Percentiles rank a stretch among this genome's conserved stretches.
phyloP scores from a whole-genome alignment of 352 stramenopile genomes.

The Globisporangium cederbergense region DNA sequence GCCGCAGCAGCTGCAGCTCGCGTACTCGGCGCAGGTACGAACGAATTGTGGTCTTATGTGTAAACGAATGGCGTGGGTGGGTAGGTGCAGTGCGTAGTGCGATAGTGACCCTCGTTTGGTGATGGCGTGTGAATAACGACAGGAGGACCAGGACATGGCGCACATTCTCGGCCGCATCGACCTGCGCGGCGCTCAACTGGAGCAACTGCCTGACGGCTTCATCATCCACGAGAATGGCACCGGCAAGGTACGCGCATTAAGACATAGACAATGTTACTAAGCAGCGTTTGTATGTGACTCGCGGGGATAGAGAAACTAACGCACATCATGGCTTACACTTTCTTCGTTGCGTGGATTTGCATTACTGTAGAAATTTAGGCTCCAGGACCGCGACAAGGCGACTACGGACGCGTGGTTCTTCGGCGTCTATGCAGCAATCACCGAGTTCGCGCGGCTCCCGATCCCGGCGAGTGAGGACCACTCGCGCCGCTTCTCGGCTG shows the following conservation, averaged over 20 bases:
- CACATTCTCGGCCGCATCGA: constrained; percentile 57
- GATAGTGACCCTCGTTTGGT: background rate
- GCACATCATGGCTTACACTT: background rate
- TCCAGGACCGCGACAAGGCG: constrained; percentile 74
- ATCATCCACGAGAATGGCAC: constrained; percentile 56
- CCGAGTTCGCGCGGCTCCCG: constrained; percentile 46
- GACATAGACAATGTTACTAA: background rate
- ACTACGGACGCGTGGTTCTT: constrained; percentile 81
- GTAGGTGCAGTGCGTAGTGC: background rate
- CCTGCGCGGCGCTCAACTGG: constrained; percentile 55
- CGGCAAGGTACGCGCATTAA: constrained; percentile 33
- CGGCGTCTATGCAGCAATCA: constrained; percentile 70
- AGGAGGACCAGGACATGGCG: constrained; percentile 73
- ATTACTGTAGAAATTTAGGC: constrained; percentile 50
- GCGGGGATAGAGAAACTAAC: background rate
- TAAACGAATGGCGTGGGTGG: background rate
- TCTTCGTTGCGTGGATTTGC: background rate
- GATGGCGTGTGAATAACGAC: background rate
- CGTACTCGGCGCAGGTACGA: constrained; percentile 58
- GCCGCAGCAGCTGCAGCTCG: constrained; percentile 62
- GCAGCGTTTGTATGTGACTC: background rate
- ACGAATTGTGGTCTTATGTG: background rate
- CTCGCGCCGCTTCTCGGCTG: constrained; percentile 42
- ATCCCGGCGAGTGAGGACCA: constrained; percentile 40
- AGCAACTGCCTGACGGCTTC: constrained; percentile 71